phyloP scores from a whole-genome alignment of 2,329 filamentous ascomycete genomes.

The Pseudogymnoascus destructans region DNA sequence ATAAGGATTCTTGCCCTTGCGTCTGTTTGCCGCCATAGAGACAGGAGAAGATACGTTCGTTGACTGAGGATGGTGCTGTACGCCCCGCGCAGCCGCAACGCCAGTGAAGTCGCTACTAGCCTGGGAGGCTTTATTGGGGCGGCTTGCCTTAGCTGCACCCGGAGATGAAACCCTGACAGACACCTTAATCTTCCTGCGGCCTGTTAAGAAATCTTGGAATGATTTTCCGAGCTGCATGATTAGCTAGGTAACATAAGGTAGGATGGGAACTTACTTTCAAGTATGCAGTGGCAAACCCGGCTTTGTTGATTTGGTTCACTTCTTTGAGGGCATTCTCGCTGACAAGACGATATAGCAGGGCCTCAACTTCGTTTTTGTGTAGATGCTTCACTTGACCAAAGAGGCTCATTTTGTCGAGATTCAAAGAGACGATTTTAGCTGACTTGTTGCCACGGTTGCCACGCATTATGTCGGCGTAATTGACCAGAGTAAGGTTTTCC shows the following conservation, averaged over 20 bases:
- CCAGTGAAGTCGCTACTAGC: conserved; percentile 21
- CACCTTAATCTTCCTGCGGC: conserved; percentile 22
- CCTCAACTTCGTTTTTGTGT: conserved; percentile 64
- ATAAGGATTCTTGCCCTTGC: conserved; percentile 18
- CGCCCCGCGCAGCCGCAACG: conserved; percentile 21
- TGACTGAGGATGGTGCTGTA: conserved; percentile 41
- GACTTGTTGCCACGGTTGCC: conserved; percentile 59
- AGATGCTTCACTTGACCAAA: conserved; percentile 58
- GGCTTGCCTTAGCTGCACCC: conserved; percentile 24
- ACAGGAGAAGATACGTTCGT: conserved; percentile 56
- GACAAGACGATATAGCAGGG: conserved; percentile 66
- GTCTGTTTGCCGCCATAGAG: conserved; percentile 31
- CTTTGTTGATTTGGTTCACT: conserved; percentile 49
- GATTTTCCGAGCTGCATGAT: conserved; percentile 23
- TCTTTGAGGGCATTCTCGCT: conserved; percentile 63
- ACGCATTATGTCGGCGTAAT: conserved; percentile 74
- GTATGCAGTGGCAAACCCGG: conserved; percentile 64
- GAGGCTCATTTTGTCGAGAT: conserved; percentile 30
- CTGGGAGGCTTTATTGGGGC: conserved; percentile 27
- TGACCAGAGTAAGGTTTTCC: conserved; percentile 55
- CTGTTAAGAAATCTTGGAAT: conserved; percentile 19
- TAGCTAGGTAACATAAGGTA: conserved; percentile 26
- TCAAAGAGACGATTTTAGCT: conserved; percentile 36
- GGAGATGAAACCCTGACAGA: conserved; percentile 19
- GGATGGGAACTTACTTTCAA: conserved; percentile 39